Conservation (phyloP, 495 filamentous ascomycete genomes). For the Penicillium malachiteum region DNA sequence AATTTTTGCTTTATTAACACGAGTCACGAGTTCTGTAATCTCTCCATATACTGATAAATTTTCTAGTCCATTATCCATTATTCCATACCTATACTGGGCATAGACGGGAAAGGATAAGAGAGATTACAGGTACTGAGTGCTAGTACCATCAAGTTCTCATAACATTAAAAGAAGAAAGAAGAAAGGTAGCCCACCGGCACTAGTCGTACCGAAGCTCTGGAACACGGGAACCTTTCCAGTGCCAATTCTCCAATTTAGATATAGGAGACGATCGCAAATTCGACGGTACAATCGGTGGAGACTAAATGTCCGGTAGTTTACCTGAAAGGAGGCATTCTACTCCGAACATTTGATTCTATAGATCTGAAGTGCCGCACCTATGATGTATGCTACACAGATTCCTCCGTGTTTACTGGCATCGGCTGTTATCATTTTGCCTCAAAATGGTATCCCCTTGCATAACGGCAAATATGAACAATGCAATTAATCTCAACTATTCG, state of each 20-base stretch:
- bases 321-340: not conserved
- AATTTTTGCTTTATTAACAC: too few relatives aligned
- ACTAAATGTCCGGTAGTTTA: not conserved
- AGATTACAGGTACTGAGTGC: too few relatives aligned
- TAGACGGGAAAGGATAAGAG: too few relatives aligned
- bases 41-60: too few relatives aligned
- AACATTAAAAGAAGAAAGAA: too few relatives aligned
- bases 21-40: too few relatives aligned
- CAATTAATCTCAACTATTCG: conserved; percentile 12
- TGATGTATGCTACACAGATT: not conserved
- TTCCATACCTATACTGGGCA: too few relatives aligned
- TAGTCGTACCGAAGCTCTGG: not conserved
- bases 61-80: too few relatives aligned
- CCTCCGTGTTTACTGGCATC: not conserved
- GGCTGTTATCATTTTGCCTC: too few relatives aligned
- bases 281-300: not conserved
- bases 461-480: conserved; percentile 14
- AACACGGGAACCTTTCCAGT: not conserved
- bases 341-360: too few relatives aligned
- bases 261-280: not conserved
- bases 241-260: not conserved
- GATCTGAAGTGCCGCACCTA: not conserved
- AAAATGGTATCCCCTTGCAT: conserved; percentile 7
- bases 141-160: too few relatives aligned
- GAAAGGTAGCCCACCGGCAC: not conserved